These are phyloP conservation scores for Agroathelia rolfsii DNA, from an alignment of 1,284 basidiomycete genomes.

Conservation along the genomic window DNA sequence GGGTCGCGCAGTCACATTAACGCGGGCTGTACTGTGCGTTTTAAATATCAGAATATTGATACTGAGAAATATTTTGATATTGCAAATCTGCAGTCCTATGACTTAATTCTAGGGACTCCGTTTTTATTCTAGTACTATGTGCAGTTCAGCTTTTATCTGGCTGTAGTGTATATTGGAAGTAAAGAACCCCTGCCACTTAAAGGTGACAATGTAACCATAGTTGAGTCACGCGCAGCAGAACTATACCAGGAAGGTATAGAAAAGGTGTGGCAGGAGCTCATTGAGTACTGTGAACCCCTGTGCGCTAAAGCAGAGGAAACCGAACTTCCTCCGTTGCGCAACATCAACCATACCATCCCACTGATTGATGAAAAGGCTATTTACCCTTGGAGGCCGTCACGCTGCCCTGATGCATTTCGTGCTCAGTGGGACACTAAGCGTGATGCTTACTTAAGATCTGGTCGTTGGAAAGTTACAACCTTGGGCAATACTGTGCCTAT, in stretches of 20 bases:
- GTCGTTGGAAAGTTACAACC: slow-evolving; percentile 20
- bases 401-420: slow-evolving; percentile 20
- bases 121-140: slow-evolving; percentile 23
- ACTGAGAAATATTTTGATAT: slow-evolving; percentile 15
- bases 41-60: slow-evolving; percentile 11
- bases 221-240: slow-evolving; percentile 12
- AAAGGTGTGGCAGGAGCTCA: slow-evolving; percentile 11
- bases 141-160: slow-evolving; percentile 10
- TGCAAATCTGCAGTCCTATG: slow-evolving; percentile 21
- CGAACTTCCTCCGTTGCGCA: slow-evolving; percentile 18
- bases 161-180: slow-evolving; percentile 15
- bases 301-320: slow-evolving; percentile 19
- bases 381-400: slow-evolving; percentile 19
- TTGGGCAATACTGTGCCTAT: slow-evolving; percentile 23
- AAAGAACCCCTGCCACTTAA: slow-evolving; percentile 10
- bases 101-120: slow-evolving; percentile 23
- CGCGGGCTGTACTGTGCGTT: slow-evolving; percentile 6
- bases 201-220: slow-evolving; percentile 12
- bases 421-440: slow-evolving; percentile 20
- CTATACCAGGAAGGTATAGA: slow-evolving; percentile 13
- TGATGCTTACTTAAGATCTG: slow-evolving; percentile 17
- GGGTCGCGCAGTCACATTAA: slow-evolving; percentile 18
- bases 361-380: slow-evolving; percentile 20
- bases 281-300: slow-evolving; percentile 13
- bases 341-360: slow-evolving; percentile 25